Evolutionary conservation across 805 yeast species (phyloP), one percentile per base, ranked within the genome.

Genomic region (Ogataea naganishii): DNA sequence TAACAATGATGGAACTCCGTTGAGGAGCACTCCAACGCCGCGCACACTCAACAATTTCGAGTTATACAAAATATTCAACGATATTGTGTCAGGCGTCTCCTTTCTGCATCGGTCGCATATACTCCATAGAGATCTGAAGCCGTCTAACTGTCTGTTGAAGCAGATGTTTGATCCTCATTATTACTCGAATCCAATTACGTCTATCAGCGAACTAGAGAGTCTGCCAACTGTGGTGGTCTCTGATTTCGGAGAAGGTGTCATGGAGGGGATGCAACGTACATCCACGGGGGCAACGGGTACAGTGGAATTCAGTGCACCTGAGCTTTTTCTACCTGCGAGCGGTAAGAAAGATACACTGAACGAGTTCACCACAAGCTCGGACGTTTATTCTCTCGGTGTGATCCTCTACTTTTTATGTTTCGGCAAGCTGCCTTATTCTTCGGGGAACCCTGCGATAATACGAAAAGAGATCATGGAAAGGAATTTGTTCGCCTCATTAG

Each of bases 261-360:
- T 80, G 38, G 77, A 78, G 31, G 85, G 89, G 10, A 73, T 67
- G 15, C 53, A 49, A 24, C 59, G 86, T 27, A 63, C 65, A 7
- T 76, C 88, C 1, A 76, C 86, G 5, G 96, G 96, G 0, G 71
- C 76, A 24, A 86, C 96, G 0, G 96, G 96, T 0, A 86, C 96
- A 0, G 46, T 85, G 6, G 96, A 85, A 45, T 86, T 75, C 43
- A 76, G 85, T 14, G 95, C 95, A 1, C 96, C 96, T 0, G 95
- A 85, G 42, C 61, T 82, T 8, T 64, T 84, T 42, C 47, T 62
- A 18, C 7, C 29, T 13, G 11, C 9, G n/a, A 11, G n/a, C n/a
- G 22, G 22, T 20, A 20, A 20, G 9, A 37, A 48, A 2, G 69
- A 58, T 5, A 38, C 42, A 13, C 60, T 69, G 14, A 62, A 62